Conservation (phyloP, 2,329 filamentous ascomycete genomes). For the Paracorniculantispora psalliotae region DNA sequence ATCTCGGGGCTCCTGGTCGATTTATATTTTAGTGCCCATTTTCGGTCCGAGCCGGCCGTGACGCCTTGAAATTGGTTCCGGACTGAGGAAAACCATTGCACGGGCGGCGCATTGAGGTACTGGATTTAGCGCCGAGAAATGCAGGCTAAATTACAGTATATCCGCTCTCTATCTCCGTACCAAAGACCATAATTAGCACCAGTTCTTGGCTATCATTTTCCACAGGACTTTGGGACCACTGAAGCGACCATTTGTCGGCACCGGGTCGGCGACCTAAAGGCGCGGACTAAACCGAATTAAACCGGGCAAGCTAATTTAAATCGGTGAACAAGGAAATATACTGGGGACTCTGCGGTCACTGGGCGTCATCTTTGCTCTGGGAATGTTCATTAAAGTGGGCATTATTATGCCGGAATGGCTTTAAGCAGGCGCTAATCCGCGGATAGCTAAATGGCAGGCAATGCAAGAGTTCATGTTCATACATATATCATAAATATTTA, state of each 20-base stretch:
- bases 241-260: not conserved
- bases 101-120: not conserved
- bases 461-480: not conserved
- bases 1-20: too few species aligned
- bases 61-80: too few species aligned
- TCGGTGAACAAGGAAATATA: not conserved
- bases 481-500: not conserved
- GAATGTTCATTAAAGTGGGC: not conserved
- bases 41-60: not conserved
- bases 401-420: not conserved
- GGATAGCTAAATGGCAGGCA: not conserved
- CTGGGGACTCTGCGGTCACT: not conserved
- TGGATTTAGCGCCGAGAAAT: not conserved
- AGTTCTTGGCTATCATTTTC: not conserved
- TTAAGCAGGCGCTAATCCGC: not conserved
- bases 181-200: not conserved
- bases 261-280: conserved; percentile 4
- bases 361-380: not conserved
- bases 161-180: not conserved
- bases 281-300: not conserved
- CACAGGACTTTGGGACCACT: too few species aligned
- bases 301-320: not conserved
- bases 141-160: not conserved
- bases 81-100: too few species aligned
- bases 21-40: not conserved